A percentile compares a stretch with the other conserved stretches of the same genome.
Conservation (phyloP, 2,329 filamentous ascomycete species). For the Clonostachys rhizophaga region DNA sequence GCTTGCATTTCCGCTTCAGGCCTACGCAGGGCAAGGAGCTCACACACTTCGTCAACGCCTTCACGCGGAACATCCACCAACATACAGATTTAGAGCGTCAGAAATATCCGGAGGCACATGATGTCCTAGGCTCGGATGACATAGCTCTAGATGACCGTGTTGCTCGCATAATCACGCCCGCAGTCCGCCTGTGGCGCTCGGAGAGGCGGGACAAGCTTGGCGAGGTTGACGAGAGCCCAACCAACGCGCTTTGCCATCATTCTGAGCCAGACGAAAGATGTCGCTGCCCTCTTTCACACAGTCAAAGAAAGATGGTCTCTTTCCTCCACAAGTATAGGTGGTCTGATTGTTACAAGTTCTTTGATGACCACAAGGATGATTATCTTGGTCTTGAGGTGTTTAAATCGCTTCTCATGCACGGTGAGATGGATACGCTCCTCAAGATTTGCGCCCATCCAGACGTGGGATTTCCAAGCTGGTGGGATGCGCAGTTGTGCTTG, state of each 20-base stretch:
- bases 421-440: slow-evolving; percentile 13
- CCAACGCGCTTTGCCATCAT: too few species aligned
- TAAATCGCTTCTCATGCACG: slow-evolving; percentile 13
- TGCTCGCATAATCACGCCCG: too few species aligned
- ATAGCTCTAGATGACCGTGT: too few species aligned
- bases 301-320: slow-evolving; percentile 7
- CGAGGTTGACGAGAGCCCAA: too few species aligned
- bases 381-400: slow-evolving; percentile 13
- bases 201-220: too few species aligned
- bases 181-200: too few species aligned
- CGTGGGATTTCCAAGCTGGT: slow-evolving; percentile 6
- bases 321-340: slow-evolving; percentile 6
- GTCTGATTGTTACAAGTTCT: slow-evolving; percentile 9
- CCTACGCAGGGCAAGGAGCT: slow-evolving; percentile 5
- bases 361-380: slow-evolving; percentile 1
- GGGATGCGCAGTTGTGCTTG: slow-evolving; percentile 2
- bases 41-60: slow-evolving; percentile 6
- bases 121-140: not conserved
- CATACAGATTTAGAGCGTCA: slow-evolving; percentile 1
- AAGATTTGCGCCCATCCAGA: slow-evolving; percentile 7
- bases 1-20: slow-evolving; percentile 5
- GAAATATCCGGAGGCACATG: slow-evolving; percentile 3
- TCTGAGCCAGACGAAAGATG: not conserved
- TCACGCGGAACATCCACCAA: slow-evolving; percentile 4
- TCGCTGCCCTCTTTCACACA: slow-evolving; percentile 5